Evolutionary conservation across 2,329 filamentous ascomycete genomes (phyloP), one percentile per base, ranked within the genome.

Genomic region (Fusarium devonianum): DNA sequence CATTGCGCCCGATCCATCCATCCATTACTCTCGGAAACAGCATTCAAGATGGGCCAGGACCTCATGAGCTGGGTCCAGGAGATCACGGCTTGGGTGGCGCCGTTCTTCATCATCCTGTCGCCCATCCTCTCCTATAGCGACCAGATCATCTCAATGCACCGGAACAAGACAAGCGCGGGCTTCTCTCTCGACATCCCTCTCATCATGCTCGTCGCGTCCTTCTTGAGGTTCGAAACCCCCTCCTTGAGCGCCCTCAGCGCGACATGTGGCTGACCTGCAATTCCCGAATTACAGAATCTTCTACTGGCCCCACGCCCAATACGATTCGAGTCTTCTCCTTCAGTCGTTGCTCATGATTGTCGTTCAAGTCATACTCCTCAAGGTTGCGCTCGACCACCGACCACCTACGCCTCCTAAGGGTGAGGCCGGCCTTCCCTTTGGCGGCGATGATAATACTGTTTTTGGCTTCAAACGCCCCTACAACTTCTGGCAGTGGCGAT

Each of bases 401-500:
- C 84, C 84, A 14, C 69, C 75, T 7, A 79, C 81, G 17, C 78
- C 82, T 4, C 77, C 78, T 41, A 85, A 83, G 70, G 83, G 83
- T 28, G 83, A 85, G 39, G 76, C 80, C 6, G 76, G 79, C 3
- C 56, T 77, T 16, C 89, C 89, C 10, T 92, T 92, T 68, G 76
- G 81, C 2, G 81, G 79, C 16, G 66, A 49, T 7, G 69, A 77
- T 28, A 74, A 78, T 54, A 73, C 68, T 8, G 17, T 65, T 6
- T 67, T 67, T 50, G 63, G 64, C 8, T 65, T 65, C n/a, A 77
- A 76, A 53, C 77, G 89, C 17, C 89, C 89, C 1, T 92, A 86
- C 67, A 82, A 85, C 64, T 93, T 93, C 69, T 93, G 90, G 90
- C 88, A 90, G 71, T 93, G 90, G 90, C 80, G 84, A 47, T 83